Base-by-base conservation (phyloP, 108 stramenopile species). In the Cyclotella atomus region DNA sequence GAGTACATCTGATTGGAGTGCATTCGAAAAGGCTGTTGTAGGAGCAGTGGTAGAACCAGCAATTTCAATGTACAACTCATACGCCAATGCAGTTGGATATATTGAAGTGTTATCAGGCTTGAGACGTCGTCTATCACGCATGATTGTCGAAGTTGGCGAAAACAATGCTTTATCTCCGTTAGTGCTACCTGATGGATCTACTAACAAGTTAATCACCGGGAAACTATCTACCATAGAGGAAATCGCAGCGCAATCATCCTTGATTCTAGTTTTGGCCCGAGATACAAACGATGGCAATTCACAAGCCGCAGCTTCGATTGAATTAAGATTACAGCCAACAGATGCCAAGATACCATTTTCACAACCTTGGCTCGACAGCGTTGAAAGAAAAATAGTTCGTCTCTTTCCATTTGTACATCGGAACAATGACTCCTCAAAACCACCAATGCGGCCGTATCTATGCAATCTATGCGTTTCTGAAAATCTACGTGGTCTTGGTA, bases 261-360 rank as follows among this genome's bases (percentile, higher is more conserved):
- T 92, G 9, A 83, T 95, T 67, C 75, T 92, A 46, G 87, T 82
- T 50, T 53, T 95, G 43, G 91, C 77, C 17, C 56, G 82, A 41
- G 35, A 20, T 14, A 59, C 47, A 8, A 32, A 28, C 9, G 73
- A 67, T 20, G 78, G 71, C 12, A 28, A 63, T 10, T 83, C 88
- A 23, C 84, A 95, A 29, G 78, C 88, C 0, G 85, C 90, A 66
- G 94, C 88, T 29, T 85, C 94, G 1, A 82, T 95, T 38, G 91
- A 95, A 71, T 76, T 95, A 34, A 64, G 90, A 57, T 67, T 95
- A 32, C 88, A 91, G 75, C 90, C 88, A 41, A 88, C 88, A 36
- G 93, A 94, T 81, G 90, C 90, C 9, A 94, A 94, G 62, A 94
- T 94, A 28, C 93, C 93, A 2, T 94, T 94, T 53, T 86, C 82